phyloP scores from a whole-genome alignment of 225 moss, liverwort and hornwort genomes.

The Sphagnum tenellum region DNA sequence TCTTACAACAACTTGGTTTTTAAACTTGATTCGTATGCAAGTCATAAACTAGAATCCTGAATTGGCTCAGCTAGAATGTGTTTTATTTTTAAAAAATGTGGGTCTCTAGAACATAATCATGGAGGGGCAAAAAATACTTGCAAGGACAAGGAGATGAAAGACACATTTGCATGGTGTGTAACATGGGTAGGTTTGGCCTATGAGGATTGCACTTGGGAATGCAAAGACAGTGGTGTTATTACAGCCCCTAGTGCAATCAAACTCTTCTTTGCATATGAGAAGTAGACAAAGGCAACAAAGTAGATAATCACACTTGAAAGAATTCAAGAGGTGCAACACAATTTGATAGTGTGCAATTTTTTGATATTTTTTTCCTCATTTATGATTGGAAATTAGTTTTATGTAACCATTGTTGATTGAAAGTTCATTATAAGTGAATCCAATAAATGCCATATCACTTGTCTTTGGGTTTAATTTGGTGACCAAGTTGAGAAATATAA shows the following conservation, averaged over 20 bases:
- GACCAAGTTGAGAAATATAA: no score
- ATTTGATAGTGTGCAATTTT: no score
- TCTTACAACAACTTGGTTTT: no score
- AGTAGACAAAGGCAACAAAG: constrained; percentile 46
- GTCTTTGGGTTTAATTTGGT: no score
- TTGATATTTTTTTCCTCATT: no score
- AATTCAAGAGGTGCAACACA: constrained; percentile 72
- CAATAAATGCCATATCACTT: no score
- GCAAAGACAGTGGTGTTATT: constrained; percentile 40
- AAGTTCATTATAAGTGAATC: no score
- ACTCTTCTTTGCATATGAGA: constrained; percentile 37
- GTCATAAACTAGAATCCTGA: constrained; percentile 63
- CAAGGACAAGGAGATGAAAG: no score
- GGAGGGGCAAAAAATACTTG: no score
- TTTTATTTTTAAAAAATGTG: constrained; percentile 45
- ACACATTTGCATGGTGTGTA: constrained; percentile 89
- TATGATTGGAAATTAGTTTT: no score
- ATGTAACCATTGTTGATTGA: no score
- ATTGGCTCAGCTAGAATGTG: constrained; percentile 83
- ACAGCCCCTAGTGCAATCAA: constrained; percentile 28
- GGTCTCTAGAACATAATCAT: constrained; percentile 8
- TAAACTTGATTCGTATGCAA: no score
- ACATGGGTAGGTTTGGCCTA: constrained; percentile 92
- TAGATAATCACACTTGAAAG: constrained; percentile 36
- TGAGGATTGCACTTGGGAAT: constrained; percentile 90